These are phyloP conservation scores for Omphalea diandra DNA, from an alignment of 441 rosid species.

Conservation along the genomic window DNA sequence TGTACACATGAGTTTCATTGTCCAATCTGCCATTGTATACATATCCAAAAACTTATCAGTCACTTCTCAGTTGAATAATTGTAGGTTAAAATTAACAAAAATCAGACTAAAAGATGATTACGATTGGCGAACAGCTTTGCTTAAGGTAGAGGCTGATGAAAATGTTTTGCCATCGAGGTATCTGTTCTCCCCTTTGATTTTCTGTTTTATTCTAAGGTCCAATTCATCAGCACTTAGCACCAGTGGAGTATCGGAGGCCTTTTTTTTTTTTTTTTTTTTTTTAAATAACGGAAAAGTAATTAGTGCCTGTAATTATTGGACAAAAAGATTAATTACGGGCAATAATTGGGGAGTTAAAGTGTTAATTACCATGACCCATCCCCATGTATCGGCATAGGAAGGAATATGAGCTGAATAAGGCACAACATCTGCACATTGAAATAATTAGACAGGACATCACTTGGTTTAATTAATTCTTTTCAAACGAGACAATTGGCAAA, in stretches of 20 bases:
- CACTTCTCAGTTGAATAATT: neutral
- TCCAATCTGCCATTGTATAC: conserved; percentile 33
- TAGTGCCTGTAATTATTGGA: neutral
- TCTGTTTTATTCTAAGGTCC: conserved; percentile 46
- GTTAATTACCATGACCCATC: conserved; percentile 63
- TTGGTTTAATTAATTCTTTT: neutral
- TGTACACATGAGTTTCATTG: conserved; percentile 61
- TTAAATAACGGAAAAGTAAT: neutral
- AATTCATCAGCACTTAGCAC: conserved; percentile 41
- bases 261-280: neutral
- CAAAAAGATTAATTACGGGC: no score
- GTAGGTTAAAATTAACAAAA: neutral
- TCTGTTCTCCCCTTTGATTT: conserved; percentile 48
- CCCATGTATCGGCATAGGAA: conserved; percentile 73
- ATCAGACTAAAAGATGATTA: conserved; percentile 17
- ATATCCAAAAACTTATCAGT: neutral
- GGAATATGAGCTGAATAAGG: conserved; percentile 64
- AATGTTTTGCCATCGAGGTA: conserved; percentile 56
- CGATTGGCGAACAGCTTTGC: conserved; percentile 59
- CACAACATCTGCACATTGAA: conserved; percentile 46
- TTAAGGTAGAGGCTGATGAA: conserved; percentile 45
- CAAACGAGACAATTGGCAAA: neutral
- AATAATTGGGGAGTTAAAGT: neutral
- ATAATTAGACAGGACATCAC: neutral
- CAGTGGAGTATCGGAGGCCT: conserved; percentile 59